Base-by-base conservation (phyloP, 441 rosid genomes). In the Jatropha multifida region DNA sequence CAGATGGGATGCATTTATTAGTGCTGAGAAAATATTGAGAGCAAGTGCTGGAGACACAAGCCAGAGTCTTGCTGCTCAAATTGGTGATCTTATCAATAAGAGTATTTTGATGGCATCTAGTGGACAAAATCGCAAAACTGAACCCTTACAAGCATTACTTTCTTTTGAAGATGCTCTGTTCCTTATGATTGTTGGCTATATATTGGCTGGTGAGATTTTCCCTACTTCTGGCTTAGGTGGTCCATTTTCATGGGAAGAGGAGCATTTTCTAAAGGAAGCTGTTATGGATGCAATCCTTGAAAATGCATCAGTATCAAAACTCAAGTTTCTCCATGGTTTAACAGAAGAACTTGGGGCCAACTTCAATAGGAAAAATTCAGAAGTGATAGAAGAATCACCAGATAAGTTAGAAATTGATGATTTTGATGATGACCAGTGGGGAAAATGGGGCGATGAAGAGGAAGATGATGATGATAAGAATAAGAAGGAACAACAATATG, bases 211-310 rank as follows among this genome's bases (percentile, higher is more conserved):
- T 48, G 96, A 93, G 84, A 89, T 90, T 84, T 95, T 95, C 80
- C 99, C 99, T 13, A 91, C 96, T 61, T 86, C 99, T 56, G 99
- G 96, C 14, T 87, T 89, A 27, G 85, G 86, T 37, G 90, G 98
- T 64, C 99, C 99, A 68, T 95, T 95, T 80, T 90, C 99, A 78
- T 95, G 98, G 99, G 96, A 95, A 84, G 99, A 95, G 81, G 99
- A 95, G 83, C 99, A 86, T 82, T 86, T 90, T 78, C 84, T 95
- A 26, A 95, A 92, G 81, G 99, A 93, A 81, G 92, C 98, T 55
- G 87, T 93, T 70, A 85, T 89, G 3, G 97, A 95, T 77, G 88
- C 90, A 15, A 84, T 92, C 76, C 81, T 93, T 0, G 98, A 93
- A 77, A 89, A 89, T 81, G 94, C 92, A 38, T 82, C 90, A 46